phyloP scores from a whole-genome alignment of 495 filamentous ascomycete species.

The Penicillium alfredii region DNA sequence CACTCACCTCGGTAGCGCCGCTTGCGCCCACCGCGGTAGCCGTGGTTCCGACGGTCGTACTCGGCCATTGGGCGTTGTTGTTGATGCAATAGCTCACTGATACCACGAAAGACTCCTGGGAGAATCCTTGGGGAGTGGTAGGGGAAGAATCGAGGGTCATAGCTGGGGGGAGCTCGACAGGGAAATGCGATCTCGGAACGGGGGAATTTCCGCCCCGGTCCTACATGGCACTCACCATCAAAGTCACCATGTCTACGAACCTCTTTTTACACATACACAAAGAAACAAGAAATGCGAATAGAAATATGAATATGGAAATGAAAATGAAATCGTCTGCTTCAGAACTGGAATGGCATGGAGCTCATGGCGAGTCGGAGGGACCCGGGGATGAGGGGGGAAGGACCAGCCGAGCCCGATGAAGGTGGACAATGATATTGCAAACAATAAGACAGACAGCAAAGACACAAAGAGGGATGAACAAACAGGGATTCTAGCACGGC shows the following conservation, averaged over 20 bases:
- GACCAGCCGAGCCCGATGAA: conserved; percentile 18
- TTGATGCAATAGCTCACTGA: too few species aligned
- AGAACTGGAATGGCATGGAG: conserved; percentile 26
- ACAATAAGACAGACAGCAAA: conserved; percentile 22
- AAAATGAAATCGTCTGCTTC: conserved; percentile 24
- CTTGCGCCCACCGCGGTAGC: conserved; percentile 58
- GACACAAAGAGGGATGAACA: conserved; percentile 18
- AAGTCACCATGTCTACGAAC: too few species aligned
- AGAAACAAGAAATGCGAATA: too few species aligned
- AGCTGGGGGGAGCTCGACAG: neutral
- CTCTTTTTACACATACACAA: conserved; percentile 8
- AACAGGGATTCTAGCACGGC: conserved; percentile 35
- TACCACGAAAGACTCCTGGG: too few species aligned
- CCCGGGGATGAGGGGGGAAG: conserved; percentile 11
- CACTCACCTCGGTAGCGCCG: conserved; percentile 51
- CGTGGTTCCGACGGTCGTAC: conserved; percentile 57
- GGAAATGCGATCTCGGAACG: conserved; percentile 9
- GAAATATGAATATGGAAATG: too few species aligned
- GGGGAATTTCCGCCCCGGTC: conserved; percentile 10
- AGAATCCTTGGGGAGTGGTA: too few species aligned
- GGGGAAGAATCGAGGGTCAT: neutral
- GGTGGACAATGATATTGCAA: conserved; percentile 5
- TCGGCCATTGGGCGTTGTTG: conserved; percentile 64
- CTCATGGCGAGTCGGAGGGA: conserved; percentile 23
- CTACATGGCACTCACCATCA: too few species aligned